Conservation (phyloP, 495 filamentous ascomycete genomes). For the Neurospora sp. region DNA sequence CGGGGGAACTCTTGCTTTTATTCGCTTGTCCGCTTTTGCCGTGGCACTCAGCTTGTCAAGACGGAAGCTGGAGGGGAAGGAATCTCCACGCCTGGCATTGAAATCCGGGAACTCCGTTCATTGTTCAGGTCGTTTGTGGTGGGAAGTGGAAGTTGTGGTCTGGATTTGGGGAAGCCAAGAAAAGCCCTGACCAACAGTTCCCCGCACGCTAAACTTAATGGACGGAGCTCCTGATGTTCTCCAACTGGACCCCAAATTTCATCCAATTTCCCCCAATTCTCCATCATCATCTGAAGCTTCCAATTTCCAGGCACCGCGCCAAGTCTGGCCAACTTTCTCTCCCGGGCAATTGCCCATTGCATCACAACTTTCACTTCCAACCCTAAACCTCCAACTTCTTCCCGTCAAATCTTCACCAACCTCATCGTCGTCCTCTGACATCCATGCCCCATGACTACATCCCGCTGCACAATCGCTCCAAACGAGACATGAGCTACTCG, state of each 20-base stretch:
- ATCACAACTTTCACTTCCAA: neutral
- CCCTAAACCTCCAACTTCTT: neutral
- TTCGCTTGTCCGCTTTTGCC: neutral
- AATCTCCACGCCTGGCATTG: neutral
- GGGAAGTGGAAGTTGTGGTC: neutral
- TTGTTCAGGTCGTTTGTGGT: neutral
- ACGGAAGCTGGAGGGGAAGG: neutral
- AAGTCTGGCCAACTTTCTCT: neutral
- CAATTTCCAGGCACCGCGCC: neutral
- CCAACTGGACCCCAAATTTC: neutral
- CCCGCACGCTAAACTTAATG: neutral
- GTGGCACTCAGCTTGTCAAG: neutral
- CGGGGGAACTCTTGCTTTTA: neutral
- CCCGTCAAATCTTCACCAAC: neutral
- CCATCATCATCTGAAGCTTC: neutral
- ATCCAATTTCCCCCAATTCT: neutral
- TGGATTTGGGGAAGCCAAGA: neutral
- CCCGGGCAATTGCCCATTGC: neutral
- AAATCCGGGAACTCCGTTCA: neutral
- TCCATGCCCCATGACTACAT: neutral
- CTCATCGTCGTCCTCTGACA: neutral
- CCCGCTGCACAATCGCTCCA: neutral
- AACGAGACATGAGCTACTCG: conserved; percentile 2
- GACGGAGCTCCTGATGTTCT: neutral
- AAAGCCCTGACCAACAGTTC: neutral